phyloP scores from a whole-genome alignment of 805 yeast species.

The Zygosaccharomyces bisporus region DNA sequence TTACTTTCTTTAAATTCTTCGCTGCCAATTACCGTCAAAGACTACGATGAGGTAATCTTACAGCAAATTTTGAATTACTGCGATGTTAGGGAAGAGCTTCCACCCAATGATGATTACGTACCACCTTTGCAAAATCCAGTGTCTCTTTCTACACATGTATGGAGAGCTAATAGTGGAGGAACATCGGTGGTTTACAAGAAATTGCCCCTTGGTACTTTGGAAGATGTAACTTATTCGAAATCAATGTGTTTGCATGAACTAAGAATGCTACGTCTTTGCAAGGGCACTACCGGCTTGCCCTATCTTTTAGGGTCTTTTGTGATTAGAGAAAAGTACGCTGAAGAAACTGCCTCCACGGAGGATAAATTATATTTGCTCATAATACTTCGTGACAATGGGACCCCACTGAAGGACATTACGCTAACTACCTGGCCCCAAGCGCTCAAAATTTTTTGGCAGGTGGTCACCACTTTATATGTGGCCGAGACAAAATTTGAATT shows the following conservation, averaged over 20 bases:
- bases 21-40: constrained; percentile 24
- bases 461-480: constrained; percentile 45
- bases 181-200: constrained; percentile 23
- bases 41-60: constrained; percentile 28
- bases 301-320: constrained; percentile 25
- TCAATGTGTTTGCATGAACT: constrained; percentile 29
- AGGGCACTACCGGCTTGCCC: constrained; percentile 33
- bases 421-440: constrained; percentile 27
- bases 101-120: constrained; percentile 17
- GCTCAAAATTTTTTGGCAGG: constrained; percentile 49
- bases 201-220: constrained; percentile 19
- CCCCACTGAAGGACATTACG: constrained; percentile 17
- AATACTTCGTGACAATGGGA: constrained; percentile 31
- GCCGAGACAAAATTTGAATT: constrained; percentile 53
- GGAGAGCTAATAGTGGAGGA: constrained; percentile 20
- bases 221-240: constrained; percentile 19
- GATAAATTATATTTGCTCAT: constrained; percentile 19
- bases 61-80: constrained; percentile 27
- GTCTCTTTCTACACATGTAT: constrained; percentile 20
- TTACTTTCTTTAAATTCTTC: constrained; percentile 30
- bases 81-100: constrained; percentile 20
- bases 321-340: constrained; percentile 11
- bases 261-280: constrained; percentile 22
- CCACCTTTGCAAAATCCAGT: constrained; percentile 13
- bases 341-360: constrained; percentile 5